Evolutionary conservation across 441 rosid species (phyloP).

Genomic region (Populus hybrid): DNA sequence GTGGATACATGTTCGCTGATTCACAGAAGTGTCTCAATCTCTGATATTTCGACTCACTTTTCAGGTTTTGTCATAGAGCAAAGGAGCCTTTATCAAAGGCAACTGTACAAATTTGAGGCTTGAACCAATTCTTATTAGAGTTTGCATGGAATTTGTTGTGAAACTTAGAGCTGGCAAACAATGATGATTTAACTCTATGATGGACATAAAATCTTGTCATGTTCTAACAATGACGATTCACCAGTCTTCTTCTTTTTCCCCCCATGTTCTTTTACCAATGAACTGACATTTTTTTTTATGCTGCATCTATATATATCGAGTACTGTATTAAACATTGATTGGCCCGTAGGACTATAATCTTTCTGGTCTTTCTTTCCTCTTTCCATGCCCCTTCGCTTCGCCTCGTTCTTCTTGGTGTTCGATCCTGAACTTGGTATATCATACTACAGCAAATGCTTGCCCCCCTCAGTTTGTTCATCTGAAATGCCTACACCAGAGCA

Average conservation of each 20-base stretch:
- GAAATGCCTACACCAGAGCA: no score
- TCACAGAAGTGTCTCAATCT: not conserved
- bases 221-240: not conserved
- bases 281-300: no score
- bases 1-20: not conserved
- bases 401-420: not conserved
- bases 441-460: not conserved
- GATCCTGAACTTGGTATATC: not conserved
- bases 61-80: constrained; percentile 26
- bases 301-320: no score
- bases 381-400: not conserved
- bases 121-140: constrained; percentile 23
- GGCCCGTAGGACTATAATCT: no score
- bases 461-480: no score
- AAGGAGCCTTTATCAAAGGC: constrained; percentile 16
- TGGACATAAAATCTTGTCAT: not conserved
- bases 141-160: not conserved
- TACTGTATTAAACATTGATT: no score
- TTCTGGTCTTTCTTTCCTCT: not conserved
- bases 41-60: not conserved
- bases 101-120: constrained; percentile 39
- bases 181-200: not conserved
- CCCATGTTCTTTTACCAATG: no score
- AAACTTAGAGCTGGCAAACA: not conserved
- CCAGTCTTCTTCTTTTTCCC: no score